These are phyloP conservation scores for Erodium chrysanthum DNA, from an alignment of 441 rosid genomes.

Conservation along the genomic window DNA sequence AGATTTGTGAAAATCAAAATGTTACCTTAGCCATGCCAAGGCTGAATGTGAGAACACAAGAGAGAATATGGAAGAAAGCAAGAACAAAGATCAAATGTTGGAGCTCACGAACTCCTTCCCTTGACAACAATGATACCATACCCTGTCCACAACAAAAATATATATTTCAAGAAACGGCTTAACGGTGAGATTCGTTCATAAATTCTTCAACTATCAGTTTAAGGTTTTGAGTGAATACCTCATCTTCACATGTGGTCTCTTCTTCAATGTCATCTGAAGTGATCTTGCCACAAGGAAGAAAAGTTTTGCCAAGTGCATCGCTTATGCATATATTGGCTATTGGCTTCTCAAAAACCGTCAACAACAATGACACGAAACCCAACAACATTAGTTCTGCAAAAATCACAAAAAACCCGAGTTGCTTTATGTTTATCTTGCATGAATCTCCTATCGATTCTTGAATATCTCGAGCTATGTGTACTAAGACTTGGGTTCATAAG, in stretches of 20 bases:
- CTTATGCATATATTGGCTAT: slow-evolving; percentile 59
- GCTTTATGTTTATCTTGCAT: no score
- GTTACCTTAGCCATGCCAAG: slow-evolving; percentile 51
- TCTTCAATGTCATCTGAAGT: slow-evolving; percentile 25
- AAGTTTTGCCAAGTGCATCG: slow-evolving; percentile 27
- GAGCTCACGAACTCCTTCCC: slow-evolving; percentile 35
- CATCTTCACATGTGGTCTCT: slow-evolving; percentile 33
- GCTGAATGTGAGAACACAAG: slow-evolving; percentile 33
- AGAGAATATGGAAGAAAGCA: slow-evolving; percentile 40
- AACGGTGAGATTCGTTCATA: no score
- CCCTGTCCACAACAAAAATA: slow-evolving; percentile 30
- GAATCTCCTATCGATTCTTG: no score
- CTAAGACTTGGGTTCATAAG: no score
- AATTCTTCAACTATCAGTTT: no score
- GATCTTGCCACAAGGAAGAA: slow-evolving; percentile 45
- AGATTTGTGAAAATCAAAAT: background rate
- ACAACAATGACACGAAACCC: slow-evolving; percentile 67
- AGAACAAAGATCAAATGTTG: slow-evolving; percentile 36
- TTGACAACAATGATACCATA: slow-evolving; percentile 38
- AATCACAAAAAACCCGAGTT: background rate
- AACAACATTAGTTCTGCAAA: slow-evolving; percentile 50
- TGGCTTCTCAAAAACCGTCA: slow-evolving; percentile 40
- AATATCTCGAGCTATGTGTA: no score
- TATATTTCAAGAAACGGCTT: no score
- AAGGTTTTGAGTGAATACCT: slow-evolving; percentile 18